Evolutionary conservation across 73 alveolate genomes (phyloP).

Genomic region (Durusdinium trenchii): DNA sequence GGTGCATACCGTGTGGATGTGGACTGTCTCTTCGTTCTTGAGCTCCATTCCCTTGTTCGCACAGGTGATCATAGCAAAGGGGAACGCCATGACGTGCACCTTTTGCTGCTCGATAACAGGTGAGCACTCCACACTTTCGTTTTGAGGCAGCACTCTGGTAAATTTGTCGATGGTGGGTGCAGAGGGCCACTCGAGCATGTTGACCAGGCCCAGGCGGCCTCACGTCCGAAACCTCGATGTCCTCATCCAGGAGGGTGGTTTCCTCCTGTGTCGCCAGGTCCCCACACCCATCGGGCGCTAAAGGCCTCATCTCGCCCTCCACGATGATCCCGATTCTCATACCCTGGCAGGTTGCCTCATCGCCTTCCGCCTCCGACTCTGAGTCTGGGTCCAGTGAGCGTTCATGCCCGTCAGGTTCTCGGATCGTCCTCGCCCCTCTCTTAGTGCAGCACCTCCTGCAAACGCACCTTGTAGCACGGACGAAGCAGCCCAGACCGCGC

Average conservation of each 20-base stretch:
- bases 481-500: not conserved
- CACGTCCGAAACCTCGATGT: not conserved
- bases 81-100: constrained; percentile 6
- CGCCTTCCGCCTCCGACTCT: not conserved
- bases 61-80: not conserved
- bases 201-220: not conserved
- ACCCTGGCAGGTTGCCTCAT: not conserved
- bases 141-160: not conserved
- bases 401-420: not conserved
- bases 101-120: not conserved
- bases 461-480: not conserved
- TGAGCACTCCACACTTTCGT: not conserved
- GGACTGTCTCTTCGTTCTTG: not conserved
- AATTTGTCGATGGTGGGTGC: not conserved
- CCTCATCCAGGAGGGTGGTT: not conserved
- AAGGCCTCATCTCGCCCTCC: not conserved
- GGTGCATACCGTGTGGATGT: not conserved
- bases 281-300: not conserved
- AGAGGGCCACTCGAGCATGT: not conserved
- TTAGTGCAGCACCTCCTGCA: not conserved
- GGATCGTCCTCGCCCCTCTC: not conserved
- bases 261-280: not conserved
- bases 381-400: not conserved
- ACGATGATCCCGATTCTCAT: not conserved
- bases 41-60: not conserved